Percentiles rank a stretch among this genome's conserved stretches.
Evolutionary conservation across 352 stramenopile species (phyloP).

Genomic region (Pythium myriotylum): DNA sequence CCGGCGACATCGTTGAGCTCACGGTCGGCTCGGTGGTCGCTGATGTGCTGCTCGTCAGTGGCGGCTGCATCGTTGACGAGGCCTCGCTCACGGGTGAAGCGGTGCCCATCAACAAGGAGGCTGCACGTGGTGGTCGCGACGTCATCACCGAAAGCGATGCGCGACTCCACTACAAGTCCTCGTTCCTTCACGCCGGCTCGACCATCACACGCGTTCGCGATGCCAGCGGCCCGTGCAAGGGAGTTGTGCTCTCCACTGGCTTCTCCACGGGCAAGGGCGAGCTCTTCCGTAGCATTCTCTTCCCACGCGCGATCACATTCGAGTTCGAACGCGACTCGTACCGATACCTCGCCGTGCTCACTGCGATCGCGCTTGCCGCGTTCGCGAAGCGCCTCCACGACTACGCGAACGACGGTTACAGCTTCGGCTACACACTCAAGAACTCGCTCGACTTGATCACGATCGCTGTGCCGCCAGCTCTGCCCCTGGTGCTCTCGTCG

Average conservation of each 20-base stretch:
- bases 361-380: slow-evolving; percentile 44
- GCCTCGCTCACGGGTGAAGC: slow-evolving; percentile 50
- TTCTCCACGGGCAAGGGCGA: slow-evolving; percentile 75
- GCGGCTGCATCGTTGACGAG: slow-evolving; percentile 47
- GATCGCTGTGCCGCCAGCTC: slow-evolving; percentile 53
- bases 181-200: slow-evolving; percentile 42
- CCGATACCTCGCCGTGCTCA: slow-evolving; percentile 50
- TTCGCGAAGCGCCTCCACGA: slow-evolving; percentile 57
- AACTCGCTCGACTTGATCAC: slow-evolving; percentile 70
- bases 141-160: slow-evolving; percentile 35
- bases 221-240: slow-evolving; percentile 29
- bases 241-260: slow-evolving; percentile 62
- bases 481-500: slow-evolving; percentile 61
- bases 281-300: slow-evolving; percentile 72
- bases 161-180: slow-evolving; percentile 29
- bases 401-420: slow-evolving; percentile 29
- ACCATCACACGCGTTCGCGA: slow-evolving; percentile 31
- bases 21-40: slow-evolving; percentile 32
- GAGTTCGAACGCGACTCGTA: slow-evolving; percentile 75
- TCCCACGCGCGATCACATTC: slow-evolving; percentile 55
- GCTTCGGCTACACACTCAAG: slow-evolving; percentile 36
- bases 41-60: slow-evolving; percentile 47
- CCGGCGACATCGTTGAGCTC: slow-evolving; percentile 51
- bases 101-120: slow-evolving; percentile 47
- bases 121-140: slow-evolving; percentile 15